These are phyloP conservation scores for Xerocomus nothofagi DNA, from an alignment of 1,284 basidiomycete genomes.

Conservation along the genomic window DNA sequence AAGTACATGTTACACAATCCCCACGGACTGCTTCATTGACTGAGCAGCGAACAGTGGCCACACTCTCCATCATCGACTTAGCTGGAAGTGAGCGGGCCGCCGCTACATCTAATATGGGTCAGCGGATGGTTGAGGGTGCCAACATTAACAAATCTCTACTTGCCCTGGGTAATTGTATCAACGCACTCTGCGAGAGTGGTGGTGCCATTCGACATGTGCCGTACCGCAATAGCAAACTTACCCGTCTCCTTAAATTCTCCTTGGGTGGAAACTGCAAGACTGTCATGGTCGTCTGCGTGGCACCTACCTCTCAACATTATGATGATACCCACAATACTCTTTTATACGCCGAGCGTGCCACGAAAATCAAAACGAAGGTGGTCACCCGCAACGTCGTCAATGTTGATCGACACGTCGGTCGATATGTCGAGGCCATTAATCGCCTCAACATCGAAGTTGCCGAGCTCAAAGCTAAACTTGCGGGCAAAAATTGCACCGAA, in stretches of 20 bases:
- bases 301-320: conserved; percentile 91
- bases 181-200: conserved; percentile 90
- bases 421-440: conserved; percentile 93
- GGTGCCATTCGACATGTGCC: conserved; percentile 85
- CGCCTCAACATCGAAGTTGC: conserved; percentile 80
- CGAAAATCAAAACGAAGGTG: conserved; percentile 95
- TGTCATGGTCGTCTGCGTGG: conserved; percentile 96
- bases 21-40: conserved; percentile 80
- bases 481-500: conserved; percentile 64
- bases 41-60: conserved; percentile 81
- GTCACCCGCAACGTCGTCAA: conserved; percentile 92
- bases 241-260: conserved; percentile 93
- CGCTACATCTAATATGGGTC: conserved; percentile 95
- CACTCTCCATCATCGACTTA: conserved; percentile 94
- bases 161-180: conserved; percentile 95
- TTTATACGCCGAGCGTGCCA: conserved; percentile 92
- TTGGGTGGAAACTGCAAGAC: conserved; percentile 98
- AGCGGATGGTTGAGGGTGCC: conserved; percentile 94
- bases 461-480: conserved; percentile 84
- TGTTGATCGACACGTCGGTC: conserved; percentile 89
- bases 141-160: conserved; percentile 98
- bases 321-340: conserved; percentile 98
- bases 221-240: conserved; percentile 96
- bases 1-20: conserved; percentile 87
- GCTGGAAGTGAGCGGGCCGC: conserved; percentile 95